phyloP scores from a whole-genome alignment of 73 alveolate species.

The Stentor roeselii region DNA sequence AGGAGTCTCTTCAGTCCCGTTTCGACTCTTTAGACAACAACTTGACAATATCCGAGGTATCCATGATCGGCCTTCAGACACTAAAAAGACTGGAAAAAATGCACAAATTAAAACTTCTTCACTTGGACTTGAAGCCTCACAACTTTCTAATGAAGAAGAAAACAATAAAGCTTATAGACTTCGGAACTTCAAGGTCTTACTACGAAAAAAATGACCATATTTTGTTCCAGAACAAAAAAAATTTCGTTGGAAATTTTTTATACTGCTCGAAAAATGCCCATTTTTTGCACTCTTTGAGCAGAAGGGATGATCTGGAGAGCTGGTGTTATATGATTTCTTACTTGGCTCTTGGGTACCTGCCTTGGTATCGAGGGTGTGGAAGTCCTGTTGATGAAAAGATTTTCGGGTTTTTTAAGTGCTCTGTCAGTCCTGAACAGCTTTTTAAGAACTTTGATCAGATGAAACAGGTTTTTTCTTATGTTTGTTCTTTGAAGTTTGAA shows the following conservation, averaged over 20 bases:
- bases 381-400: no score
- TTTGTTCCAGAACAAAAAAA: not conserved
- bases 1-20: not conserved
- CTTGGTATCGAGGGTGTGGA: not conserved
- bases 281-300: not conserved
- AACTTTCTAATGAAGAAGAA: not conserved
- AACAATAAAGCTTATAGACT: not conserved
- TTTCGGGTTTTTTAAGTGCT: not conserved
- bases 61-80: conserved; percentile 20
- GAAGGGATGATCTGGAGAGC: conserved; percentile 14
- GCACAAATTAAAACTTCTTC: conserved; percentile 38
- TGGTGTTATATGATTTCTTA: not conserved
- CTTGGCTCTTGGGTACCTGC: not conserved
- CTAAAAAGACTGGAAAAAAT: conserved; percentile 36
- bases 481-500: not conserved
- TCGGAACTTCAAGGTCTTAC: not conserved
- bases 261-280: not conserved
- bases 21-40: not conserved
- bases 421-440: not conserved
- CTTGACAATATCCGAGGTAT: not conserved
- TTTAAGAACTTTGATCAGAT: not conserved
- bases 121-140: conserved; percentile 33
- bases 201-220: not conserved
- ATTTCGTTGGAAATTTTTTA: not conserved
- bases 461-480: not conserved